phyloP scores from a whole-genome alignment of 176 grass and related monocot genomes.

The Poa annua region DNA sequence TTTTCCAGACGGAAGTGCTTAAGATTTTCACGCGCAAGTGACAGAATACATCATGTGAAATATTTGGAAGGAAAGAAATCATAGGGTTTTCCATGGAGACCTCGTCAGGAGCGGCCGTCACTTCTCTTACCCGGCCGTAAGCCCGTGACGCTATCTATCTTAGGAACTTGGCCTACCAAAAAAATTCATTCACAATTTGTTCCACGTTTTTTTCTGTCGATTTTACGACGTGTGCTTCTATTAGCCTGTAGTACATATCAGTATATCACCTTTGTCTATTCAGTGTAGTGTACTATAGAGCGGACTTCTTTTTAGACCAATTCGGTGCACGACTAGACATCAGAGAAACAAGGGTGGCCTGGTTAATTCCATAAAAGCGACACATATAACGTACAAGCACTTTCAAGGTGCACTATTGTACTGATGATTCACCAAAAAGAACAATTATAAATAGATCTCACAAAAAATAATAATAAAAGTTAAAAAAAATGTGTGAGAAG shows the following conservation, averaged over 20 bases:
- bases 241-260: no score
- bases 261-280: no score
- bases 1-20: slow-evolving; percentile 33
- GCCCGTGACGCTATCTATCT: no score
- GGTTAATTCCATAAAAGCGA: neutral
- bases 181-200: no score
- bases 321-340: neutral
- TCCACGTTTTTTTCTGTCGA: no score
- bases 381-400: neutral
- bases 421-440: neutral
- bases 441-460: neutral
- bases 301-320: neutral
- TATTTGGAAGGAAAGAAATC: neutral
- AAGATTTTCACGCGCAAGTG: slow-evolving; percentile 12
- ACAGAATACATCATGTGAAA: neutral
- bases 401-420: no score
- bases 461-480: neutral
- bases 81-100: neutral
- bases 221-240: no score
- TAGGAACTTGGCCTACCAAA: no score
- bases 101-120: neutral
- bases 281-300: no score
- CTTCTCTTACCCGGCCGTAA: neutral
- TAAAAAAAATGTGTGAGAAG: neutral
- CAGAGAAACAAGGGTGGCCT: neutral